Base-by-base conservation (phyloP, 2,329 filamentous ascomycete species). In the Sphaceloma murrayae region DNA sequence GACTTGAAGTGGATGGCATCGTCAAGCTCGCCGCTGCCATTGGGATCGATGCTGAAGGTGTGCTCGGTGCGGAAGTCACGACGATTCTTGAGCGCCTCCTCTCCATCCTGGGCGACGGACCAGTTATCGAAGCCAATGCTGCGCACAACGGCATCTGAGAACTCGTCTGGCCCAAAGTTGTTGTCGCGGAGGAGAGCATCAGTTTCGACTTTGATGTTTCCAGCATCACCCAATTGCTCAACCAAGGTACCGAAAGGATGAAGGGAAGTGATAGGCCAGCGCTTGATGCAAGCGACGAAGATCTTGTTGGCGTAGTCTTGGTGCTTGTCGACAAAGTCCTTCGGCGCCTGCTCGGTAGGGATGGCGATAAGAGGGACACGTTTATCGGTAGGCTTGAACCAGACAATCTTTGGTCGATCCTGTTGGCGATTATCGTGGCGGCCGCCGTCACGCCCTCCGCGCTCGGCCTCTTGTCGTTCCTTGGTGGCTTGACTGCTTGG, bases 351-450 rank as follows among this genome's bases (percentile, higher is more conserved):
- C 64, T 98, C 91, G 2, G 91, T 98, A 1, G 91, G 91, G 52
- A 98, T 98, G 44, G 91, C 91, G 63, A 98, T 98, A 53, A 98
- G 73, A 39, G 91, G 91, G 36, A 98, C 91, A 59, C 91, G 86
- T 76, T 98, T 96, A 67, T 98, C 91, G 1, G 91, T 98, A 47
- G 91, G 91, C 73, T 98, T 98, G 72, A 98, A 98, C 91, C 91
- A 98, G 31, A 98, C 91, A 66, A 98, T 98, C 78, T 98, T 98
- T 51, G 91, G 91, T 68, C 95, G 95, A 52, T 98, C 91, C 61
- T 93, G 87, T 51, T 85, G 78, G 44, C 88, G 85, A 49, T 75
- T 75, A 50, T 82, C 80, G 44, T 75, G 74, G 46, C 77, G 75
- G 52, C 71, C 74, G 50, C 88, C 89, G 61, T 96, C 89, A 54